phyloP scores from a whole-genome alignment of 495 filamentous ascomycete genomes.

The Trichoderma erinaceum region DNA sequence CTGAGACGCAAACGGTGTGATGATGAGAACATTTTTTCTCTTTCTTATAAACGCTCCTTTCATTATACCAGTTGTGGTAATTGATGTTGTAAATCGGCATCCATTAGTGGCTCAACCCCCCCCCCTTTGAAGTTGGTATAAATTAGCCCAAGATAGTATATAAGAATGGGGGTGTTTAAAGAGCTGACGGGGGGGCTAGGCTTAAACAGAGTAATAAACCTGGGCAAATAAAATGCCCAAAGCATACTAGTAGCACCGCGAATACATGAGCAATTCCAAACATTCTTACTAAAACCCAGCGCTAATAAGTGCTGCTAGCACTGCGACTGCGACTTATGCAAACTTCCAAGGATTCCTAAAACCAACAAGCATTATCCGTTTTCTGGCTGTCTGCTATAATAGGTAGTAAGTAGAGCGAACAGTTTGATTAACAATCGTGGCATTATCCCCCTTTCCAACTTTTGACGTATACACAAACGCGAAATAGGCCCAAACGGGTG shows the following conservation, averaged over 20 bases:
- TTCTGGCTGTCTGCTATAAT: too few relatives aligned
- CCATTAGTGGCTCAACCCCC: neutral
- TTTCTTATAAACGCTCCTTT: neutral
- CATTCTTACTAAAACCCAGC: neutral
- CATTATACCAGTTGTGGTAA: neutral
- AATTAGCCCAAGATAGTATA: neutral
- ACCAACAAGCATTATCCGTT: too few relatives aligned
- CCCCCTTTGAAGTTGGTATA: neutral
- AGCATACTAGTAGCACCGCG: neutral
- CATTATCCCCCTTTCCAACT: too few relatives aligned
- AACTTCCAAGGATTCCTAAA: too few relatives aligned
- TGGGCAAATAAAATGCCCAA: conserved; percentile 10
- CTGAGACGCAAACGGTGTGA: neutral
- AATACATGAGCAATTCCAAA: neutral
- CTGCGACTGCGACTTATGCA: too few relatives aligned
- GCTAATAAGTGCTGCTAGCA: too few relatives aligned
- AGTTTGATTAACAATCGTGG: too few relatives aligned
- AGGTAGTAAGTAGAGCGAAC: too few relatives aligned
- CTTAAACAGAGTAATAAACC: neutral
- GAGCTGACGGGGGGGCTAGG: neutral
- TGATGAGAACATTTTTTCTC: neutral
- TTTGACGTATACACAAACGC: too few relatives aligned
- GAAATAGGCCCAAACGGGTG: too few relatives aligned
- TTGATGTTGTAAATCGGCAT: neutral
- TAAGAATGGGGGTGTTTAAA: neutral